Evolutionary conservation across 2,329 filamentous ascomycete genomes (phyloP).

Genomic region (Cordyceps militaris): DNA sequence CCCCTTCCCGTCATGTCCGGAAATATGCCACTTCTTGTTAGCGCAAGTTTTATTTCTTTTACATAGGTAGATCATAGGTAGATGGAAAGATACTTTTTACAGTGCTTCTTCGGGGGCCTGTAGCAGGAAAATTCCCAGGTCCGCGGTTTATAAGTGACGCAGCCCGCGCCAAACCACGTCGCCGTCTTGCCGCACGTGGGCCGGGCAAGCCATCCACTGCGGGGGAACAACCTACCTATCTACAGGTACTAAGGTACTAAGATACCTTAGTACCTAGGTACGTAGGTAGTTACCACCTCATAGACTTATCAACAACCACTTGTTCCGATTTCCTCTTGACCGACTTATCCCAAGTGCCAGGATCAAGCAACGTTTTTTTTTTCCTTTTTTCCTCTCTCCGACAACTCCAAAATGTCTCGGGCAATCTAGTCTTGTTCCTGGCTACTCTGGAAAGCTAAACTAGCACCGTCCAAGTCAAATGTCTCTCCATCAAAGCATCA

Average conservation of each 20-base stretch:
- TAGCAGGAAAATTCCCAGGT: too few species aligned
- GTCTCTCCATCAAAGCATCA: too few species aligned
- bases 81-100: too few species aligned
- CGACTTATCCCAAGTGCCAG: background rate
- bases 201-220: background rate
- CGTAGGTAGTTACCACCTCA: background rate
- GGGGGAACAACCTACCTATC: background rate
- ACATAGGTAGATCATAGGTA: too few species aligned
- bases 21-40: background rate
- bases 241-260: too few species aligned
- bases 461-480: background rate
- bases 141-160: background rate
- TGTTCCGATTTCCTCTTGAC: background rate
- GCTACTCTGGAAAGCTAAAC: background rate
- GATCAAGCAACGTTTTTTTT: background rate
- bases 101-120: background rate
- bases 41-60: background rate
- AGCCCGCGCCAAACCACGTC: slow-evolving; percentile 14
- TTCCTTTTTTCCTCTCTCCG: background rate
- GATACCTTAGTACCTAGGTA: too few species aligned
- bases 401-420: background rate
- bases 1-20: too few species aligned
- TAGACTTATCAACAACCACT: too few species aligned
- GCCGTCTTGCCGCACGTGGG: slow-evolving; percentile 24
- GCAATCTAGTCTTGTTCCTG: background rate